Base-by-base conservation (phyloP, 352 stramenopile species). In the Globisporangium emineosum region DNA sequence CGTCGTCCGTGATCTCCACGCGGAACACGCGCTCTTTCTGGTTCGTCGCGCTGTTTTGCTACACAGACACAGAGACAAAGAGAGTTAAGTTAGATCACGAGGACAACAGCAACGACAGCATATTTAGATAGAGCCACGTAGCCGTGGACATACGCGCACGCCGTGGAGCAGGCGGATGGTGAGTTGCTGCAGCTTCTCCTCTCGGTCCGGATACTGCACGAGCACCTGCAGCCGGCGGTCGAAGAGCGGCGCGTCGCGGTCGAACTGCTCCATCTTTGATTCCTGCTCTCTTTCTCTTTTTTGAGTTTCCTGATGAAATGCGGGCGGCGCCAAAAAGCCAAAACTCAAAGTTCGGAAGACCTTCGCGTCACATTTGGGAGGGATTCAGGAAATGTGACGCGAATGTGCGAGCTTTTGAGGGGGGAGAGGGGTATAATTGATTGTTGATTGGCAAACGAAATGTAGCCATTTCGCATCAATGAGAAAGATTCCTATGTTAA, bases 1-100 rank as follows among this genome's bases (percentile, higher is more conserved):
- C 86, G 51, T 95, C 92, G 67, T 98, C 90, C 15, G 94, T 98
- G 43, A 98, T 90, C 70, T 98, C 93, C 30, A 98, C 90, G 60
- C 93, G 91, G 42, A 98, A 82, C 55, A 97, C 85, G 40, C 83
- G 80, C 60, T 96, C 89, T 67, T 93, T 96, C 61, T 93, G 84
- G 71, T 84, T 91, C 66, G 79, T 91, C 37, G 66, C 68, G 60
- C 66, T 78, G 58, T 84, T 89, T 88, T 93, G 83, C 80, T 91
- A 21, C 6, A 7, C 32, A 27, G 23, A 54, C 23, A 32, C 10
- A 30, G 47, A 54, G 51, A 45, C 0, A 21, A 2, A 25, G 23
- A 53, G 47, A 32, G 47, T 30, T 6, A 54, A n/a, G n/a, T n/a
- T n/a, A n/a, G n/a, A n/a, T n/a, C n/a, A n/a, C n/a, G n/a, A n/a